Conservation (phyloP, 208 protist species). For the Leishmania guyanensis region DNA sequence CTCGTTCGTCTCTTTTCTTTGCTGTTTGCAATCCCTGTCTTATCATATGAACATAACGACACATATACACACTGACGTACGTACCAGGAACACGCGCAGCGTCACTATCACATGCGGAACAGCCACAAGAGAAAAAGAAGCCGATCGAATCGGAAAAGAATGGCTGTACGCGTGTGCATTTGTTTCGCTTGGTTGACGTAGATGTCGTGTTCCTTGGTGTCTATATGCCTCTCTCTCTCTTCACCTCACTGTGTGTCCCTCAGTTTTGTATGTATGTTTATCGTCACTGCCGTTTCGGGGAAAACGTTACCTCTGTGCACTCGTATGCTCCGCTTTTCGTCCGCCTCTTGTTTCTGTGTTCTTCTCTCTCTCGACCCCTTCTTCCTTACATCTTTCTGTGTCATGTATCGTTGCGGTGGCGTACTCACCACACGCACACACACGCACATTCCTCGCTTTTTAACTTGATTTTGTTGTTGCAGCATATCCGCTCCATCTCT, state of each 20-base stretch:
- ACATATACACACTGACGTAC: neutral
- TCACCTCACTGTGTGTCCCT: neutral
- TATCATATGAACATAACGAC: neutral
- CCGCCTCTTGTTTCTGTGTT: neutral
- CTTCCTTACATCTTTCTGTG: neutral
- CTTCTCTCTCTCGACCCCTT: neutral
- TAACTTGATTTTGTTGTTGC: neutral
- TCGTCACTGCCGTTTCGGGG: neutral
- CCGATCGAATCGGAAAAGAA: neutral
- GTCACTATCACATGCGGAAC: neutral
- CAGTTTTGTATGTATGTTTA: neutral
- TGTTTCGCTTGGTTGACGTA: neutral
- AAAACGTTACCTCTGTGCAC: neutral
- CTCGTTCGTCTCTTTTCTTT: neutral
- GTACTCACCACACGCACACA: neutral
- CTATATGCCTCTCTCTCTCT: neutral
- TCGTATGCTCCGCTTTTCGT: neutral
- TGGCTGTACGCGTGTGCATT: neutral
- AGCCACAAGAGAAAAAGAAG: neutral
- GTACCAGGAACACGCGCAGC: neutral
- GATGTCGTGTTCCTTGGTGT: neutral
- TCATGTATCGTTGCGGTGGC: neutral
- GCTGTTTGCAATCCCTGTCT: neutral
- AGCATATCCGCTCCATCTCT: neutral
- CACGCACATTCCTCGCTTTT: neutral